Evolutionary conservation across 2,329 filamentous ascomycete genomes (phyloP), one percentile per base, ranked within the genome.

Genomic region (Fusarium secorum): DNA sequence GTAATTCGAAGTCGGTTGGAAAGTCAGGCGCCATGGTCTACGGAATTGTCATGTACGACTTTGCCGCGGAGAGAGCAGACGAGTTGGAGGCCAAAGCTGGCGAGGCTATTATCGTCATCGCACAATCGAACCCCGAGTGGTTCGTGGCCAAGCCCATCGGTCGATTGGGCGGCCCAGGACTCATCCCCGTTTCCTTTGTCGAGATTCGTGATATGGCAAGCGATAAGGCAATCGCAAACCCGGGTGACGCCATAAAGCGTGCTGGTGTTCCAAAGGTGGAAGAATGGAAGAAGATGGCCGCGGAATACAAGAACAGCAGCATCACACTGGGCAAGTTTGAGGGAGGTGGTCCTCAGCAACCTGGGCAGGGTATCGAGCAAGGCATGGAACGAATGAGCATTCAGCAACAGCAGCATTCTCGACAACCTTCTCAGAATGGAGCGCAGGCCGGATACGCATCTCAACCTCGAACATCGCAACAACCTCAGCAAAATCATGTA

Each of bases 211-310:
- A 98, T 80, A 97, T 98, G 92, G 89, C 90, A 9, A 94, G 93
- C 2, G 94, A 95, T 54, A 89, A 93, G 73, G 88, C 95, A 1
- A 94, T 98, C 3, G 81, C 88, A 22, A 94, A 98, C 79, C 90
- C 95, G 0, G 86, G 93, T 30, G 95, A 95, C 33, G 95, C 96
- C 2, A 93, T 99, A 60, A 89, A 90, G 75, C 90, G 91, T 74
- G 96, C 96, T 4, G 95, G 95, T 24, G 95, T 99, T 11, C 96
- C 96, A 17, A 92, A 91, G 76, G 96, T 99, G 7, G 96, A 99
- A 79, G 96, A 99, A 77, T 99, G 96, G 96, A 99, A 99, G 85
- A 97, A 97, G 83, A 98, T 98, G 94, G 95, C 96, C 1, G 95
- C 95, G 60, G 95, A 98, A 71, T 99, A 99, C 83, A 99, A 99